Base-by-base conservation (phyloP, 2,329 filamentous ascomycete genomes). In the Verticillium albo-atrum region DNA sequence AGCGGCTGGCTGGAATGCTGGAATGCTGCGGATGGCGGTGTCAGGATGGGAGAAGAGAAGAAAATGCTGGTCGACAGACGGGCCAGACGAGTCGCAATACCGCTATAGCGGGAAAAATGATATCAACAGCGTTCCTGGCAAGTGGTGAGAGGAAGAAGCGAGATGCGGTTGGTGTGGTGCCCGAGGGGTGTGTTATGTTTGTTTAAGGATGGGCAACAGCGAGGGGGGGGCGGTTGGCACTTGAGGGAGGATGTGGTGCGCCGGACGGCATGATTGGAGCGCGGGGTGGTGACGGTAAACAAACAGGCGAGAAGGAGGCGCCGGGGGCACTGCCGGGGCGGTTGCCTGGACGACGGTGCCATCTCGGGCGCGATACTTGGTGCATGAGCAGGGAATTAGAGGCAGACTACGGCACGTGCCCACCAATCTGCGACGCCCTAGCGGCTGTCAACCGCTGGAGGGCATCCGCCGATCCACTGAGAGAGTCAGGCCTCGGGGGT, bases 131-230 rank as follows among this genome's bases (percentile, higher is more conserved):
- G 62, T 63, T 63, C 62, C 62, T 63, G 62, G 60, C 60, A 56
- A 58, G 58, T 63, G 62, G 55, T 59, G 58, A 62, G 54, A 60
- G 60, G 30, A 58, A 57, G 42, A 57, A 47, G 34, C 34, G 54
- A 56, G 20, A 37, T 47, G 42, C 35, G 54, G 34, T 27, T 37
- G 54, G 54, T 56, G 34, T 35, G 37, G 62, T 62, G 61, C 58
- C 62, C 42, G 58, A 47, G n/a, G 42, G 42, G 58, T 61, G 58
- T 58, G 60, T 58, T 63, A 63, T 64, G 62, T 63, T 63, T 64
- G 62, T 64, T 64, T 63, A 63, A 64, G 62, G 62, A 37, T 37
- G 54, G 28, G 54, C 54, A 35, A 20, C 25, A 55, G 54, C 26
- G 35, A 28, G 34, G 34, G 32, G 32, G 51, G 28, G 55, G 37